Conservation (phyloP, 352 stramenopile genomes). For the Globisporangium splendens region DNA sequence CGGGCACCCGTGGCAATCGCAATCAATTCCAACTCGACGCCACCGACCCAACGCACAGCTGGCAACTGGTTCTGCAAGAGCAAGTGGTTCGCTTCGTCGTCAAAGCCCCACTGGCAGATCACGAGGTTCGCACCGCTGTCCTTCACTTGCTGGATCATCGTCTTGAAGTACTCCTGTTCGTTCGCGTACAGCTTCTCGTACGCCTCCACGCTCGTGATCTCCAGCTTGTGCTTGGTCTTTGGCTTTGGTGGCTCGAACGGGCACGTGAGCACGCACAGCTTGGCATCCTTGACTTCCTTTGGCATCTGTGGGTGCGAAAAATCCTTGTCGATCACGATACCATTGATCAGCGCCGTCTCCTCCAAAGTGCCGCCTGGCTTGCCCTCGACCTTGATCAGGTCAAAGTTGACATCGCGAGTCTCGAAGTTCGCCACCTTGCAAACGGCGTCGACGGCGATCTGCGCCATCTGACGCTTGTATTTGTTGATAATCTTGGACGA, state of each 20-base stretch:
- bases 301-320: conserved; percentile 99
- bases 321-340: conserved; percentile 99
- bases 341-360: conserved; percentile 98
- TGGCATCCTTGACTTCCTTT: conserved; percentile 96
- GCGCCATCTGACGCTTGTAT: conserved; percentile 98
- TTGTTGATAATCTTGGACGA: conserved; percentile 99
- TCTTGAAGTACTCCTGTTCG: conserved; percentile 99
- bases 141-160: conserved; percentile 99
- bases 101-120: conserved; percentile 99
- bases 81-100: conserved; percentile 99
- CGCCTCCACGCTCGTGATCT: conserved; percentile 97
- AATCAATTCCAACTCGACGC: conserved; percentile 99
- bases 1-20: conserved; percentile 98
- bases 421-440: conserved; percentile 98
- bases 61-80: conserved; percentile 97
- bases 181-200: conserved; percentile 96
- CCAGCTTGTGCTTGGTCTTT: conserved; percentile 99
- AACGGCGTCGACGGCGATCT: conserved; percentile 98
- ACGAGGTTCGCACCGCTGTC: conserved; percentile 97
- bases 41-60: conserved; percentile 98
- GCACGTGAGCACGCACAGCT: conserved; percentile 99
- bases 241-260: conserved; percentile 99
- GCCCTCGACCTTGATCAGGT: conserved; percentile 99
- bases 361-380: conserved; percentile 97
- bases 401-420: conserved; percentile 99